A percentile compares a stretch with the other conserved stretches of the same genome.
Evolutionary conservation across 345 rosid genomes (phyloP).

Genomic region (Reutealis trisperma): DNA sequence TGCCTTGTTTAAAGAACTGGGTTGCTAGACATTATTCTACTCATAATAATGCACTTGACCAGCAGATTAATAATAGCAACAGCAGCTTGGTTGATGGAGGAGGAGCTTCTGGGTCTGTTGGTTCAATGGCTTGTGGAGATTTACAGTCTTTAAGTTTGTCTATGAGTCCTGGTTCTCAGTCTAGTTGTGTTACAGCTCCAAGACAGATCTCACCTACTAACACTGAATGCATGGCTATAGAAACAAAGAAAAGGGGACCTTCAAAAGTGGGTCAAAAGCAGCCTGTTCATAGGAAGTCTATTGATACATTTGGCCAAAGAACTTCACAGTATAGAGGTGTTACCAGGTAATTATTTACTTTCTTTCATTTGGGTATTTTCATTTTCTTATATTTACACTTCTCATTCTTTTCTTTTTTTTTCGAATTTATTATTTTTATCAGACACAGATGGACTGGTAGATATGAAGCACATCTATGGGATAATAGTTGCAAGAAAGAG

Average conservation of each 20-base stretch:
- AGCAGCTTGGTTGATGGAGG: slow-evolving; percentile 24
- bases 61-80: slow-evolving; percentile 22
- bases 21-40: slow-evolving; percentile 37
- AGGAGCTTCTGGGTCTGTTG: slow-evolving; percentile 23
- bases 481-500: slow-evolving; percentile 86
- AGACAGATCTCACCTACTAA: slow-evolving; percentile 36
- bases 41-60: slow-evolving; percentile 34
- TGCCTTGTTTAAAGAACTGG: slow-evolving; percentile 46
- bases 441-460: slow-evolving; percentile 91
- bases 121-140: slow-evolving; percentile 34
- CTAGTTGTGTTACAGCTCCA: slow-evolving; percentile 43
- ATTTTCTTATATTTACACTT: not conserved
- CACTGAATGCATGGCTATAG: slow-evolving; percentile 39
- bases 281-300: slow-evolving; percentile 76
- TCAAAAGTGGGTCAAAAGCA: slow-evolving; percentile 58
- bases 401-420: not conserved
- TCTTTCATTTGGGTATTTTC: not conserved
- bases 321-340: slow-evolving; percentile 97
- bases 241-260: slow-evolving; percentile 60
- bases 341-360: slow-evolving; percentile 51
- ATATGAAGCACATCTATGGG: slow-evolving; percentile 91
- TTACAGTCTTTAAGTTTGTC: slow-evolving; percentile 47
- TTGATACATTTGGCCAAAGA: slow-evolving; percentile 79
- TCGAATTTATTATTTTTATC: not conserved
- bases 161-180: slow-evolving; percentile 58